Base-by-base conservation (phyloP, 805 yeast species). In the Komagataella pseudopastoris region DNA sequence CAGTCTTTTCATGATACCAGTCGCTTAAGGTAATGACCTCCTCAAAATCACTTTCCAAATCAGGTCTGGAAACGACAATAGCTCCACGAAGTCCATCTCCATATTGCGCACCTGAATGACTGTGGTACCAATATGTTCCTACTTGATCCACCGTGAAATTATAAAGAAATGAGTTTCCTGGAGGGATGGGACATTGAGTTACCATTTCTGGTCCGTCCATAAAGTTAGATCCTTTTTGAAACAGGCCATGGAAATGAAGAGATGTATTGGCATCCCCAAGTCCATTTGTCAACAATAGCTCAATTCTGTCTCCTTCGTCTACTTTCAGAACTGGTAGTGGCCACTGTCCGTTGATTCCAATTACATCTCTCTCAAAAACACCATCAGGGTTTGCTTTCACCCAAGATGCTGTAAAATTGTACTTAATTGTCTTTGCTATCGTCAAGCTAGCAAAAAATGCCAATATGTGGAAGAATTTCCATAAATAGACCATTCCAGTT, bases 311-410 rank as follows among this genome's bases (percentile, higher is more conserved):
- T 58, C 95, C 95, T 63, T 78, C 82, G 57, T 77, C 74, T 56
- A 87, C 89, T 49, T 78, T 72, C 58, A 91, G 68, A 51, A 76
- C 76, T n/a, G 99, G 99, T 76, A 93, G 81, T 54, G 98, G 98
- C 81, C 78, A 78, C 48, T 74, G 65, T 53, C 70, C 71, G 60
- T 78, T 77, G 64, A 76, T 74, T 16, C 79, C 74, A 55, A 78
- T 65, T 52, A 76, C 72, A 16, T 63, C 65, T 55, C 76, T 66
- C 53, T 70, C 75, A 45, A 56, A 59, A 30, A 56, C 54, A 45
- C 81, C 82, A 63, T 78, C 83, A 6, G 80, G 80, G 61, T 76
- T 77, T 3, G 78, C 85, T 71, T 58, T 66, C 58, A 75, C 85
- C 85, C 83, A 78, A 4, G 79, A 76, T 7, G 87, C 74, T 45